Evolutionary conservation across 352 stramenopile genomes (phyloP).

Genomic region (Phytophthora pistaciae): DNA sequence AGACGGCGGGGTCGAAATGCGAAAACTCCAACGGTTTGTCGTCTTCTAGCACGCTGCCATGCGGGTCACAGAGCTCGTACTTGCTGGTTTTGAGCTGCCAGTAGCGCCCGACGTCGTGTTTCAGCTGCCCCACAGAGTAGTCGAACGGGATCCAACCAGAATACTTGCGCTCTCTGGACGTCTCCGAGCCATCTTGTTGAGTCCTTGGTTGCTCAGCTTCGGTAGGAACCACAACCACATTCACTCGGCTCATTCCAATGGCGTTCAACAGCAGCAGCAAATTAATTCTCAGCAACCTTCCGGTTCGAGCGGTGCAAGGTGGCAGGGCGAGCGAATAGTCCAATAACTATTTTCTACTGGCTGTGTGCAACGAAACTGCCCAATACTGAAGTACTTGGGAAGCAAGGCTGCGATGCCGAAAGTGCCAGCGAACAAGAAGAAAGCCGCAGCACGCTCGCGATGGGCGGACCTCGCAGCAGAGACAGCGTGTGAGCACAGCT

Average conservation of each 20-base stretch:
- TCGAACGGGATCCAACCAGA: conserved; percentile 59
- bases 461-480: conserved; percentile 45
- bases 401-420: conserved; percentile 26
- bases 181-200: background rate
- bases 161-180: conserved; percentile 8
- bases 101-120: conserved; percentile 53
- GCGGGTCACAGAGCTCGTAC: conserved; percentile 48
- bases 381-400: background rate
- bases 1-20: conserved; percentile 3
- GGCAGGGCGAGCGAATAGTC: no score
- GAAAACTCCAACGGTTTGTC: conserved; percentile 32
- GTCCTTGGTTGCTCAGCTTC: background rate
- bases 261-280: background rate
- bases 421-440: conserved; percentile 39
- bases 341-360: conserved; percentile 24
- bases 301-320: background rate
- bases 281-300: background rate
- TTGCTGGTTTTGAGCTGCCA: conserved; percentile 57
- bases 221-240: conserved; percentile 24
- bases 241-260: conserved; percentile 31
- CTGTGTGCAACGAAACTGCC: conserved; percentile 26
- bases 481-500: conserved; percentile 44
- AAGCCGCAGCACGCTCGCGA: conserved; percentile 19
- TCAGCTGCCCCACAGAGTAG: conserved; percentile 55
- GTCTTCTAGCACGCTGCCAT: conserved; percentile 30